A percentile compares a stretch with the other conserved stretches of the same genome.
phyloP scores from a whole-genome alignment of 1,284 basidiomycete species.

The Boletus semigastroideus region DNA sequence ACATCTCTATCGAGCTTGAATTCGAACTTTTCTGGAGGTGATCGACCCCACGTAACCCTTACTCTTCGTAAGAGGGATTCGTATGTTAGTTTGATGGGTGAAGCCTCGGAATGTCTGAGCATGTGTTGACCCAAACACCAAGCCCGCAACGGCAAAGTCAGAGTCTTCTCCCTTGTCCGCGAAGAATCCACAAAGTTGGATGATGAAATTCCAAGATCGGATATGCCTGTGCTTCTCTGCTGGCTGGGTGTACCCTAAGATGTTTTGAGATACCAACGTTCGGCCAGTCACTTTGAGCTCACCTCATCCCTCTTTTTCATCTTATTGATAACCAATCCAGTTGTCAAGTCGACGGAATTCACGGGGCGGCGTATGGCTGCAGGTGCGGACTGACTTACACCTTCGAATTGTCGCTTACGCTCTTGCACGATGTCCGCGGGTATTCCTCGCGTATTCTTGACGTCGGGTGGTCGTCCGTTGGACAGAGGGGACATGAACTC shows the following conservation, averaged over 20 bases:
- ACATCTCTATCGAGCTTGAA: conserved; percentile 23
- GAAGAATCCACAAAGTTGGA: conserved; percentile 24
- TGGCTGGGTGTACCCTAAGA: conserved; percentile 6
- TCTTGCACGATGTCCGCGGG: conserved; percentile 18
- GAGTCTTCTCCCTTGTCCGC: conserved; percentile 6
- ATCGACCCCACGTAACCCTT: conserved; percentile 10
- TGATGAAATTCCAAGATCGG: conserved; percentile 32
- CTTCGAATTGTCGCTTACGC: conserved; percentile 12
- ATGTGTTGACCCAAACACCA: conserved; percentile 28
- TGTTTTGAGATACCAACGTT: conserved; percentile 2
- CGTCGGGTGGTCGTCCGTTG: not conserved
- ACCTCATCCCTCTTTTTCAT: conserved; percentile 32
- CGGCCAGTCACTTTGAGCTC: conserved; percentile 6
- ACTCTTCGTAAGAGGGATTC: conserved; percentile 7
- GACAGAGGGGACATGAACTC: conserved; percentile 16
- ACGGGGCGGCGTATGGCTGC: conserved; percentile 8
- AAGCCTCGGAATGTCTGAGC: conserved; percentile 13
- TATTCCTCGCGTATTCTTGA: conserved; percentile 17
- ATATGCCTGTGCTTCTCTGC: not conserved
- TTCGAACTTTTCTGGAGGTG: conserved; percentile 9
- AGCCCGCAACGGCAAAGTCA: conserved; percentile 22
- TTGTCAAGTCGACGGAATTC: conserved; percentile 12
- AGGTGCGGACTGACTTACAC: not conserved
- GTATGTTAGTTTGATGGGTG: conserved; percentile 21
- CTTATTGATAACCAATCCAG: conserved; percentile 1